Evolutionary conservation across 2,329 filamentous ascomycete species (phyloP).

Genomic region (Exophiala phaeomuriformis): DNA sequence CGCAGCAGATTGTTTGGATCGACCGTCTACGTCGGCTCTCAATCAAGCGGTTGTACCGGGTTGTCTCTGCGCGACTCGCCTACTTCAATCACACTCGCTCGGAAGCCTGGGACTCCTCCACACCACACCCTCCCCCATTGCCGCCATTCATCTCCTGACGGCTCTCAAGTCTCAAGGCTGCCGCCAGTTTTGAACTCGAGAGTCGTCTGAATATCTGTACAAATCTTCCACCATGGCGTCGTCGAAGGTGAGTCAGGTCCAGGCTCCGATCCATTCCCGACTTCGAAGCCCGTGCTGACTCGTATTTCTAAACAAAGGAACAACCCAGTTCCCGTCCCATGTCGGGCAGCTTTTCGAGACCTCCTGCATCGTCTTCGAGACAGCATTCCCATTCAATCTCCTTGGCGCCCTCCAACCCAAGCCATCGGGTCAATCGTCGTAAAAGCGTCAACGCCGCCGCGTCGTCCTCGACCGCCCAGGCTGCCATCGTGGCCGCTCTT

Average conservation of each 20-base stretch:
- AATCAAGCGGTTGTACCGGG: too few relatives aligned
- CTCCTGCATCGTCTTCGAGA: slow-evolving; percentile 26
- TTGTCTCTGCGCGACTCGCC: background rate
- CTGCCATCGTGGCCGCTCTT: slow-evolving; percentile 59
- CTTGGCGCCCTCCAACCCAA: slow-evolving; percentile 66
- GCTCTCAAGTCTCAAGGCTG: slow-evolving; percentile 24
- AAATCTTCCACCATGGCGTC: slow-evolving; percentile 18
- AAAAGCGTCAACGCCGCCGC: slow-evolving; percentile 84
- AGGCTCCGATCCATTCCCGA: slow-evolving; percentile 9
- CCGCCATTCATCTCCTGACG: slow-evolving; percentile 21
- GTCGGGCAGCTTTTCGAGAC: slow-evolving; percentile 26
- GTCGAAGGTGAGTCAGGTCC: slow-evolving; percentile 18
- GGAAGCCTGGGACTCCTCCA: slow-evolving; percentile 14
- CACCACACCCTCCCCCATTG: slow-evolving; percentile 11
- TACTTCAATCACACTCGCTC: slow-evolving; percentile 1
- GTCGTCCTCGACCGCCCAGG: slow-evolving; percentile 62
- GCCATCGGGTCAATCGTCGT: slow-evolving; percentile 79
- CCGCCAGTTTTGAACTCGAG: slow-evolving; percentile 22
- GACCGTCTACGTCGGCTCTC: background rate
- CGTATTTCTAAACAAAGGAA: slow-evolving; percentile 24
- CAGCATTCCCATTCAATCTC: slow-evolving; percentile 73
- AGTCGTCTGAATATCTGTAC: slow-evolving; percentile 17
- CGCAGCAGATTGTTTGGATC: background rate
- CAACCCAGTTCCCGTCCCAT: slow-evolving; percentile 24
- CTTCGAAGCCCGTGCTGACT: slow-evolving; percentile 20